Evolutionary conservation across 768 basidiomycete species (phyloP).

Genomic region (Serendipita sp.): DNA sequence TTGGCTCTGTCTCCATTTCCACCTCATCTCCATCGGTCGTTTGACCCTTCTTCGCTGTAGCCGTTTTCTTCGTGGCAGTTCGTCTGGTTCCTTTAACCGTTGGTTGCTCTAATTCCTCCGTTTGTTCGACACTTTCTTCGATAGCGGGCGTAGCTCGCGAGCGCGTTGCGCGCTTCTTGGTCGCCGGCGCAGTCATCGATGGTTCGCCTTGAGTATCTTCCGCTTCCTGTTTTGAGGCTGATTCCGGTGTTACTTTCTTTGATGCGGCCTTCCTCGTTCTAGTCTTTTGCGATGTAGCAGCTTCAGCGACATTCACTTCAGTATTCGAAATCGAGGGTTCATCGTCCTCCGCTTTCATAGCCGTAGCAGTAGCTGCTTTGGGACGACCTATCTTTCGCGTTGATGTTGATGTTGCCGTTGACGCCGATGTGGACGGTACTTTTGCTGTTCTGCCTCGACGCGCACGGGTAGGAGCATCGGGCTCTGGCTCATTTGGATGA

Average conservation of each 20-base stretch:
- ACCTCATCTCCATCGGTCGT: background rate
- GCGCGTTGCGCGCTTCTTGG: background rate
- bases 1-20: background rate
- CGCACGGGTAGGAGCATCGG: background rate
- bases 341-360: background rate
- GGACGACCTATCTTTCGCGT: background rate
- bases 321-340: background rate
- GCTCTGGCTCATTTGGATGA: background rate
- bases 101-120: background rate
- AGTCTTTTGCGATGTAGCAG: background rate
- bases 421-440: background rate
- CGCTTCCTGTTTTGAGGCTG: background rate
- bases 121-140: background rate
- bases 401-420: background rate
- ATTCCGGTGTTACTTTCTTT: background rate
- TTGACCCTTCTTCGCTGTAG: background rate
- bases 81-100: background rate
- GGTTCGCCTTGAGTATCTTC: background rate
- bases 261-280: background rate
- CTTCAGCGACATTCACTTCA: background rate
- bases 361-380: background rate
- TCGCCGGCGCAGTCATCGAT: background rate
- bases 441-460: background rate
- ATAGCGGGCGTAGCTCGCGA: background rate
- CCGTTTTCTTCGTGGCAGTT: background rate